Percentiles rank a stretch among this genome's conserved stretches.
Evolutionary conservation across 2,329 filamentous ascomycete species (phyloP).

Genomic region (Hymenoscyphus fructigenus): DNA sequence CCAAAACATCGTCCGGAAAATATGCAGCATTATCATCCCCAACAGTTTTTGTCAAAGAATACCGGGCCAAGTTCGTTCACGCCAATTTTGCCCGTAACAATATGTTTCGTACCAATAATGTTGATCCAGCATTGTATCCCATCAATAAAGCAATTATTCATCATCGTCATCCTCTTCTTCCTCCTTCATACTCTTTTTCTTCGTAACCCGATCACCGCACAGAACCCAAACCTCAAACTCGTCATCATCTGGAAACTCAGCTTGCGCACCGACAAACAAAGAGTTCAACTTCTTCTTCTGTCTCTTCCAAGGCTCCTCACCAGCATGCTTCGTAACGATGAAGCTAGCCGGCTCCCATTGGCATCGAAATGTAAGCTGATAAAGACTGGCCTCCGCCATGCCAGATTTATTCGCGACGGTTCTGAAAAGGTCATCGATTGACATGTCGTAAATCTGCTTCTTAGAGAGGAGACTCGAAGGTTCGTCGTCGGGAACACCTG

Average conservation of each 20-base stretch:
- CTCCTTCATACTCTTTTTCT: background rate
- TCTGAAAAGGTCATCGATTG: background rate
- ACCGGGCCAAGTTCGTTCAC: no score
- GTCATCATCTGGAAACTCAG: slow-evolving; percentile 2
- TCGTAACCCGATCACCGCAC: slow-evolving; percentile 2
- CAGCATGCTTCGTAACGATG: background rate
- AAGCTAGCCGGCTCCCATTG: slow-evolving; percentile 7
- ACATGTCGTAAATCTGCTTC: background rate
- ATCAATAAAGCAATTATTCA: no score
- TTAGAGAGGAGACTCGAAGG: slow-evolving; percentile 4
- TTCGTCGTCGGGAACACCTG: slow-evolving; percentile 8
- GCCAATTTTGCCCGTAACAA: no score
- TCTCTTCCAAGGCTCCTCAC: slow-evolving; percentile 10
- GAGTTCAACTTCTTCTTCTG: slow-evolving; percentile 7
- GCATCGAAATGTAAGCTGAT: slow-evolving; percentile 6
- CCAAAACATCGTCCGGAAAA: no score
- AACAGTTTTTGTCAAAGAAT: no score
- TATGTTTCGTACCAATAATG: no score
- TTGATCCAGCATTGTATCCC: no score
- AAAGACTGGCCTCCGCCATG: background rate
- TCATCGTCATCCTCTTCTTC: background rate
- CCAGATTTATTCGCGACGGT: slow-evolving; percentile 1
- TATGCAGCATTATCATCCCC: no score
- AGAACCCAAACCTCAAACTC: slow-evolving; percentile 11
- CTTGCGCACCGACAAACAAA: background rate